Base-by-base conservation (phyloP, 2,329 filamentous ascomycete species). In the Penicillium rolfsii region DNA sequence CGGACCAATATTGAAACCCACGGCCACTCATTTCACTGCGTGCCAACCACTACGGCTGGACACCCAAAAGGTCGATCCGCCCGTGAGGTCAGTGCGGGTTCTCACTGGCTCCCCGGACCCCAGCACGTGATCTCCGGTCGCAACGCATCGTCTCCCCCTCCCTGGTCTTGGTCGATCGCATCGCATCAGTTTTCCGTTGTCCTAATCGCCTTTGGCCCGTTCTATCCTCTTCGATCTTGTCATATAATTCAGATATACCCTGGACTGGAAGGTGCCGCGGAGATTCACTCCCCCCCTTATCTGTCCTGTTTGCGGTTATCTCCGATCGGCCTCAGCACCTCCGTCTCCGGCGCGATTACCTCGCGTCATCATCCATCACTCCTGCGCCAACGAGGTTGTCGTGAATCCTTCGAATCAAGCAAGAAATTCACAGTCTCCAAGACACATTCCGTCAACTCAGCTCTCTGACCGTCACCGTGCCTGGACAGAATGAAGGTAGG, bases 71-170 rank as follows among this genome's bases (percentile, higher is more conserved):
- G 53, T 43, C 54, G 48, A 30, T 49, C 60, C 58, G 69, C 65
- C 55, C 75, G 77, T 79, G 77, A 78, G 70, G 73, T 71, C 69
- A 71, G 64, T 64, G 69, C 65, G 71, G 69, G 67, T 71, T 77
- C 70, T 78, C 74, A 79, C 77, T 79, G 76, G 76, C 70, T 16
- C 50, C 50, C 50, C 66, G 67, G 12, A 33, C 26, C 35, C 58
- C 33, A 64, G 19, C 77, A 79, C 77, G 77, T 79, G 77, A 79
- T 63, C 64, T 59, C 59, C 64, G 63, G 57, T 64, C 69, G 65
- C 72, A 70, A 65, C 53, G 14, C 52, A 53, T 43, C 35, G 5
- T 6, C 36, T 22, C 36, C 36, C 38, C 35, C 36, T 30, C 52
- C 57, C 57, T 80, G 79, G 77, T 79, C 49, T 6, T 41, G 14